Evolutionary conservation across 768 basidiomycete genomes (phyloP).

Genomic region (Serendipita sp.): DNA sequence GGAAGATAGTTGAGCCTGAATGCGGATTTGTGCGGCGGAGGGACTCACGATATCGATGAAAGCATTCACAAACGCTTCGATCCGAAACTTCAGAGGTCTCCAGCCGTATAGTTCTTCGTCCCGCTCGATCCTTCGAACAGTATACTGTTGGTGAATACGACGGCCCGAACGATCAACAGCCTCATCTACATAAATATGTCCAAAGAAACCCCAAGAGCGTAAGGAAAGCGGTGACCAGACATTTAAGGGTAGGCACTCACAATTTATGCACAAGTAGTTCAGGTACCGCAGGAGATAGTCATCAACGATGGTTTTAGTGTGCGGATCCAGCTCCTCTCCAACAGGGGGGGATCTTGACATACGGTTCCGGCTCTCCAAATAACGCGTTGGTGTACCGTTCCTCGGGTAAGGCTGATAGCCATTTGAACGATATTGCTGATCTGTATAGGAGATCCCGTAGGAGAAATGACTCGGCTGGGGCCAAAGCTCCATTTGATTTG

Average conservation of each 20-base stretch:
- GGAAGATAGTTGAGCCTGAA: neutral
- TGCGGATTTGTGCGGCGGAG: too few relatives aligned
- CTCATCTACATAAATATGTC: neutral
- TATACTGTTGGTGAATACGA: neutral
- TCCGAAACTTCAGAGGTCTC: constrained; percentile 1
- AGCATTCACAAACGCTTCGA: constrained; percentile 1
- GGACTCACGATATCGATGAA: neutral
- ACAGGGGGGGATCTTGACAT: neutral
- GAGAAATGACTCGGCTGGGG: too few relatives aligned
- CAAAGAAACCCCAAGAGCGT: neutral
- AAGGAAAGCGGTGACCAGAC: neutral
- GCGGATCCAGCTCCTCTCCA: neutral
- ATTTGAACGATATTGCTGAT: too few relatives aligned
- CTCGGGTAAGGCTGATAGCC: too few relatives aligned
- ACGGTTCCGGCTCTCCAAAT: neutral
- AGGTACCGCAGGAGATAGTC: neutral
- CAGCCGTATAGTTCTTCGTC: neutral
- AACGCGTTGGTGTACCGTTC: too few relatives aligned
- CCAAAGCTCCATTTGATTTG: too few relatives aligned
- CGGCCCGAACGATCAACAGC: neutral
- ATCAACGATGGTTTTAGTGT: neutral
- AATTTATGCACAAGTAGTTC: neutral
- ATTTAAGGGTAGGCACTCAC: neutral
- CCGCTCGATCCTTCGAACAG: neutral
- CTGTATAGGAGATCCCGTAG: too few relatives aligned